These are phyloP conservation scores for Chlorencoelia australis DNA, from an alignment of 2,329 filamentous ascomycete species.

Conservation along the genomic window DNA sequence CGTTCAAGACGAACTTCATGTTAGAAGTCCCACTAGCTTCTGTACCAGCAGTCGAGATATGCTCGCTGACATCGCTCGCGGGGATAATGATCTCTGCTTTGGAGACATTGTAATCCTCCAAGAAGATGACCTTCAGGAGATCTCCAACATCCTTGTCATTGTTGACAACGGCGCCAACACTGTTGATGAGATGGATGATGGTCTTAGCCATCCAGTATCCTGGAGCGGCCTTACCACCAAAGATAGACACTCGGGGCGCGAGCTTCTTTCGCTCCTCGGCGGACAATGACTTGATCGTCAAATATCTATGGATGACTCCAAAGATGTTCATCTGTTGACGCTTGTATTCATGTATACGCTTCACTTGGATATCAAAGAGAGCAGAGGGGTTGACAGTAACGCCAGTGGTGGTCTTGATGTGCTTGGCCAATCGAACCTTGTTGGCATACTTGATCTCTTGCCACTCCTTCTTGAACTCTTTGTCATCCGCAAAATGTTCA, in stretches of 20 bases:
- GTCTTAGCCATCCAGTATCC: slow-evolving; percentile 99
- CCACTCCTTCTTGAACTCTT: slow-evolving; percentile 88
- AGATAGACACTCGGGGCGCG: slow-evolving; percentile 83
- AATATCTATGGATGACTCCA: slow-evolving; percentile 89
- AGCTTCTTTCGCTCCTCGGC: slow-evolving; percentile 79
- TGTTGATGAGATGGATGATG: slow-evolving; percentile 93
- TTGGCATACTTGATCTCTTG: slow-evolving; percentile 93
- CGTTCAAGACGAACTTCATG: slow-evolving; percentile 99
- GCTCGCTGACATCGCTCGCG: slow-evolving; percentile 92
- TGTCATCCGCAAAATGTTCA: slow-evolving; percentile 75
- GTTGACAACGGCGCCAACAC: slow-evolving; percentile 83
- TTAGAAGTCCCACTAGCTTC: slow-evolving; percentile 88
- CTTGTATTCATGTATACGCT: slow-evolving; percentile 99
- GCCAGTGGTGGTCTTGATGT: slow-evolving; percentile 74
- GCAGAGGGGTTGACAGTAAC: slow-evolving; percentile 78
- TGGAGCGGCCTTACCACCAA: slow-evolving; percentile 93
- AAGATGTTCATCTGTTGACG: slow-evolving; percentile 98
- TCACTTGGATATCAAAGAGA: slow-evolving; percentile 95
- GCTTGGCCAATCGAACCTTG: slow-evolving; percentile 83
- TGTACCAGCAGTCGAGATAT: slow-evolving; percentile 95
- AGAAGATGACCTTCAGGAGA: slow-evolving; percentile 89
- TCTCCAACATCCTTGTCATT: slow-evolving; percentile 87
- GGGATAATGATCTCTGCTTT: slow-evolving; percentile 96
- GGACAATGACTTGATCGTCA: slow-evolving; percentile 76
- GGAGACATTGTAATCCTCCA: slow-evolving; percentile 98